These are phyloP conservation scores for Straminergon stramineum DNA, from an alignment of 225 moss, liverwort and hornwort species.

Conservation along the genomic window DNA sequence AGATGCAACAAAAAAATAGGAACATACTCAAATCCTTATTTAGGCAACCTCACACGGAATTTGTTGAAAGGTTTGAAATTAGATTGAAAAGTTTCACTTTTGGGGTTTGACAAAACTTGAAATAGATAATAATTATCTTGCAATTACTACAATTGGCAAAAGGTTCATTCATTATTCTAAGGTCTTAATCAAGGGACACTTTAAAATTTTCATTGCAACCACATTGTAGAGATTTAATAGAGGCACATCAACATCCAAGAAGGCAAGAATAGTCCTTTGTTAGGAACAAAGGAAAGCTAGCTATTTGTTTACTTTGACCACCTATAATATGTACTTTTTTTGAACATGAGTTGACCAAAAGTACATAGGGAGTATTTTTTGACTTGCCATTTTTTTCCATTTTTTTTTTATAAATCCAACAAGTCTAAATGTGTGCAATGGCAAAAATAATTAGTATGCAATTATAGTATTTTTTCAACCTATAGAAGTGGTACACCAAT, in stretches of 20 bases:
- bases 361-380: not conserved
- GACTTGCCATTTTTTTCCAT: not conserved
- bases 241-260: not conserved
- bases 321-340: not conserved
- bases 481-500: not conserved
- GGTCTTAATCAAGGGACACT: not conserved
- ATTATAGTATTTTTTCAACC: not conserved
- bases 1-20: too few species aligned
- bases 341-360: not conserved
- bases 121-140: too few species aligned
- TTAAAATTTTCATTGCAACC: not conserved
- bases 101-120: too few species aligned
- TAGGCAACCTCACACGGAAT: too few species aligned
- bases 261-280: not conserved
- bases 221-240: accelerated
- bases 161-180: not conserved
- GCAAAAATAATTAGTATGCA: accelerated
- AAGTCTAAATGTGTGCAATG: not conserved
- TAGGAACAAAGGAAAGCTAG: not conserved
- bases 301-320: not conserved
- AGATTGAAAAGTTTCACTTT: too few species aligned
- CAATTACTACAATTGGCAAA: too few species aligned
- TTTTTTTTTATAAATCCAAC: not conserved
- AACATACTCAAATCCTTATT: too few species aligned
- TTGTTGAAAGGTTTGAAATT: too few species aligned